These are phyloP conservation scores for Chaetomium sp. DNA, from an alignment of 2,329 filamentous ascomycete species.

Conservation along the genomic window DNA sequence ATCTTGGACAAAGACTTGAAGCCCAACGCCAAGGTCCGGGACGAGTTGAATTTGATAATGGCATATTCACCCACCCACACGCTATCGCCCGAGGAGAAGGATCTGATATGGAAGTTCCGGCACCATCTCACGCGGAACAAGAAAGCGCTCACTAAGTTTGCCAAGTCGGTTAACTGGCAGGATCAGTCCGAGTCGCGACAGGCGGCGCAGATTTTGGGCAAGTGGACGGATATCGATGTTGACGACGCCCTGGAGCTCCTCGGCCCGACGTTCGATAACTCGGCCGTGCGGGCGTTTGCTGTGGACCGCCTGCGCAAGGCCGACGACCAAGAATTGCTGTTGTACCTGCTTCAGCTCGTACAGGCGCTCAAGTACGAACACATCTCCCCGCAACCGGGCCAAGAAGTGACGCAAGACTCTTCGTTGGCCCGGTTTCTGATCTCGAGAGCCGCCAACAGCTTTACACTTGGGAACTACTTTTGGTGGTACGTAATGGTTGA, in stretches of 20 bases:
- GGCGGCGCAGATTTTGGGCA: conserved; percentile 80
- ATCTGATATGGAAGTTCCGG: conserved; percentile 94
- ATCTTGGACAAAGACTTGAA: conserved; percentile 92
- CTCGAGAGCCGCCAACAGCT: conserved; percentile 76
- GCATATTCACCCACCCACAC: conserved; percentile 88
- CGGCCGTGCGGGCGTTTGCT: conserved; percentile 82
- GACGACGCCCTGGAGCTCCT: conserved; percentile 93
- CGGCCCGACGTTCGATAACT: conserved; percentile 85
- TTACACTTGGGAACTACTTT: conserved; percentile 87
- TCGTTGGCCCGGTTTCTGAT: conserved; percentile 88
- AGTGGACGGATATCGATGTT: conserved; percentile 95
- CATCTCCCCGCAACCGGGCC: conserved; percentile 55
- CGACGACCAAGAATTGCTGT: conserved; percentile 81
- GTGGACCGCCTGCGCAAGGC: conserved; percentile 87
- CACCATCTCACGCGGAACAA: conserved; percentile 94
- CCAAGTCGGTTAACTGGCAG: conserved; percentile 94
- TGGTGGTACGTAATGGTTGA: conserved; percentile 99
- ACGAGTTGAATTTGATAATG: conserved; percentile 87
- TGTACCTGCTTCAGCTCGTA: conserved; percentile 90
- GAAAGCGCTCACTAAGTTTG: conserved; percentile 86
- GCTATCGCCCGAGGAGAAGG: conserved; percentile 84
- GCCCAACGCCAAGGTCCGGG: conserved; percentile 89
- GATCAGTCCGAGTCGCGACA: conserved; percentile 80
- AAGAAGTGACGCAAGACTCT: conserved; percentile 63
- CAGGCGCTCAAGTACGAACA: conserved; percentile 94